Evolutionary conservation across 345 rosid genomes (phyloP).

Genomic region (Brassica napus): DNA sequence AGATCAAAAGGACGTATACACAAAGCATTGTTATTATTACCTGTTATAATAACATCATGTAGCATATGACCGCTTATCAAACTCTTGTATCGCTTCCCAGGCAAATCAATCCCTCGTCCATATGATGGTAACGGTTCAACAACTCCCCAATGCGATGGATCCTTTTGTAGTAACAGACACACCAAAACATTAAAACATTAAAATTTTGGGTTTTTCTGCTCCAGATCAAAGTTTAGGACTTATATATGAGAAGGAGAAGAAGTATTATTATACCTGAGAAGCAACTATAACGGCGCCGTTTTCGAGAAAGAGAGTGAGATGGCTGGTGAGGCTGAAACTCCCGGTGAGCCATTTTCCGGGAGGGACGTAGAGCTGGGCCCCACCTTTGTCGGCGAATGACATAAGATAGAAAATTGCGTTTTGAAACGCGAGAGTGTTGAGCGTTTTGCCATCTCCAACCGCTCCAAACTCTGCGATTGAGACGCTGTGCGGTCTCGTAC

Average conservation of each 20-base stretch:
- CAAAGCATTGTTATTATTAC: slow-evolving; percentile 20
- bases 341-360: slow-evolving; percentile 60
- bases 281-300: slow-evolving; percentile 57
- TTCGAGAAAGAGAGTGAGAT: slow-evolving; percentile 57
- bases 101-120: slow-evolving; percentile 52
- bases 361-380: slow-evolving; percentile 58
- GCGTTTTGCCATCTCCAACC: slow-evolving; percentile 55
- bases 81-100: slow-evolving; percentile 51
- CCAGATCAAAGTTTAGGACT: not conserved
- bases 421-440: slow-evolving; percentile 58
- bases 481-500: slow-evolving; percentile 49
- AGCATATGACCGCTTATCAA: slow-evolving; percentile 50
- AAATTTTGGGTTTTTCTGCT: too few species aligned
- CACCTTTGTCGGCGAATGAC: slow-evolving; percentile 59
- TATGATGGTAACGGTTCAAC: slow-evolving; percentile 59
- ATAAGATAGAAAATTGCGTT: slow-evolving; percentile 51
- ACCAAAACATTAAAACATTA: not conserved
- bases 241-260: not conserved
- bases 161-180: slow-evolving; percentile 35
- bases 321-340: slow-evolving; percentile 57
- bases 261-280: slow-evolving; percentile 41
- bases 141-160: slow-evolving; percentile 49
- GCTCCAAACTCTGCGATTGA: slow-evolving; percentile 63
- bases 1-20: not conserved
- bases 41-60: slow-evolving; percentile 56